These are phyloP conservation scores for Ascochyta clinopodiicola DNA, from an alignment of 2,329 filamentous ascomycete species.

Conservation along the genomic window DNA sequence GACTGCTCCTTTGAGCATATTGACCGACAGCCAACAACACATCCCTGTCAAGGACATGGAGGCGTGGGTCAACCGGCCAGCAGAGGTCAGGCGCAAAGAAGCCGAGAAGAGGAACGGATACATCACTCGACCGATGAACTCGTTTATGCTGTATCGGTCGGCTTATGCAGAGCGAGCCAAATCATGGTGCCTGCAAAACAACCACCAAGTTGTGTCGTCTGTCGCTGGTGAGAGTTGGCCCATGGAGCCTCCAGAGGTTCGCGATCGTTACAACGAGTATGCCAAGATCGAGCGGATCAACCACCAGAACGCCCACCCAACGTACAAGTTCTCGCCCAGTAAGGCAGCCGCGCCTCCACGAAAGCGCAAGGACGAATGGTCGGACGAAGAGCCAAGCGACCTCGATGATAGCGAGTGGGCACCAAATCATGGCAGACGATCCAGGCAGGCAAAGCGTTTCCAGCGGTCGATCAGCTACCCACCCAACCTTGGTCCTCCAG, in stretches of 20 bases:
- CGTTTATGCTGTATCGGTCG: constrained; percentile 96
- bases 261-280: constrained; percentile 77
- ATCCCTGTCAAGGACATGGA: constrained; percentile 79
- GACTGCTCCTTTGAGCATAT: constrained; percentile 71
- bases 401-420: constrained; percentile 51
- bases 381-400: constrained; percentile 51
- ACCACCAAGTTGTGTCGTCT: constrained; percentile 90
- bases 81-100: constrained; percentile 71
- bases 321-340: constrained; percentile 92
- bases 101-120: constrained; percentile 75
- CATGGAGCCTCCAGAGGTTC: constrained; percentile 75
- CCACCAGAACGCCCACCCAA: constrained; percentile 83
- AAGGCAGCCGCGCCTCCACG: constrained; percentile 61
- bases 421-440: constrained; percentile 34
- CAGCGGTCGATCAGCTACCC: constrained; percentile 37
- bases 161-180: constrained; percentile 89
- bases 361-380: constrained; percentile 57
- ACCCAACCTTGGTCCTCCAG: constrained; percentile 28
- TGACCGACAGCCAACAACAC: constrained; percentile 68
- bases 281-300: constrained; percentile 83
- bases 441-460: constrained; percentile 31
- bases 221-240: constrained; percentile 89
- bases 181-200: constrained; percentile 79
- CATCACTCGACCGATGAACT: constrained; percentile 93
- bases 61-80: constrained; percentile 75